phyloP scores from a whole-genome alignment of 805 yeast species.

The Cyberlindnera galapagoensis region DNA sequence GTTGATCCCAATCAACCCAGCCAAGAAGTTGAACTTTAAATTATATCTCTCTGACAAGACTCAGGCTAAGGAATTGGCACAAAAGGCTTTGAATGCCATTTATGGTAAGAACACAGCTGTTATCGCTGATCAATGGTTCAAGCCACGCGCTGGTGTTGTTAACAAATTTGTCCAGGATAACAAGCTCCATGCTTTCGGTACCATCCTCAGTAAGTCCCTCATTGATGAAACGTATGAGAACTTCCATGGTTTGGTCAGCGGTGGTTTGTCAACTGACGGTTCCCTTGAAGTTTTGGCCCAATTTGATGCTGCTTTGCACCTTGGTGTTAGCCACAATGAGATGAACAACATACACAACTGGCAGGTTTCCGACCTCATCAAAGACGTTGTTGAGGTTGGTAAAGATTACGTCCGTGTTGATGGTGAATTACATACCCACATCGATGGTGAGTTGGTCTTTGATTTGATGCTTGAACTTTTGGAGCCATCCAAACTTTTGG shows the following conservation, averaged over 20 bases:
- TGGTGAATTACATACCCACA: constrained; percentile 8
- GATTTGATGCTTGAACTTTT: constrained; percentile 9
- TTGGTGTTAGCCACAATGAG: constrained; percentile 64
- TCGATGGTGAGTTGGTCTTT: constrained; percentile 18
- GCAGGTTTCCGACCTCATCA: constrained; percentile 7
- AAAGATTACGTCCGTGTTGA: constrained; percentile 20
- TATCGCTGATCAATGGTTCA: constrained; percentile 65
- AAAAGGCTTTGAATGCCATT: constrained; percentile 40
- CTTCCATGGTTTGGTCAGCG: constrained; percentile 65
- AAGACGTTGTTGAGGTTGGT: constrained; percentile 21
- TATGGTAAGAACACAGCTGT: constrained; percentile 54
- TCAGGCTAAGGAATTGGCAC: constrained; percentile 31
- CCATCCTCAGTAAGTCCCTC: constrained; percentile 13
- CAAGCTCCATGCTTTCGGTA: constrained; percentile 17
- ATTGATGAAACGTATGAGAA: constrained; percentile 40
- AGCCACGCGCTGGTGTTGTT: constrained; percentile 41
- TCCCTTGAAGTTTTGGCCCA: constrained; percentile 38
- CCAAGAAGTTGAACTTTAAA: constrained; percentile 22
- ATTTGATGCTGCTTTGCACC: constrained; percentile 60
- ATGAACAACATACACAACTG: constrained; percentile 32
- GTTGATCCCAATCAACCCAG: constrained; percentile 26
- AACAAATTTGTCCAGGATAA: constrained; percentile 37
- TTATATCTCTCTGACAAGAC: constrained; percentile 15
- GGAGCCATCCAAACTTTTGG: constrained; percentile 9
- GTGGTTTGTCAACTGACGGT: constrained; percentile 42